Conservation (phyloP, 495 filamentous ascomycete species). For the Talaromyces liani region DNA sequence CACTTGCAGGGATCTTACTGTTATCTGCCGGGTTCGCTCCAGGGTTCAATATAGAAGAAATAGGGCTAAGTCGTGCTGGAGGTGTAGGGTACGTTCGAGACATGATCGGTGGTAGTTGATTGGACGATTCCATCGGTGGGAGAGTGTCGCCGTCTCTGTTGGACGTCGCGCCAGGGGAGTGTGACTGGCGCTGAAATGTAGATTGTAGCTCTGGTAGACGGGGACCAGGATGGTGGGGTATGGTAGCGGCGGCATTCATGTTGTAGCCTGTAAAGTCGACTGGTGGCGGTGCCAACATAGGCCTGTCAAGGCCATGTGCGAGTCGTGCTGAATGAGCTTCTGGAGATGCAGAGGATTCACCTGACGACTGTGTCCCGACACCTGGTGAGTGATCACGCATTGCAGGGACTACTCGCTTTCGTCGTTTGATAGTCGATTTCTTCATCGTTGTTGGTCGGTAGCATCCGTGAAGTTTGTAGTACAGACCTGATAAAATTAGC, state of each 20-base stretch:
- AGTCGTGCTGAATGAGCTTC: conserved; percentile 39
- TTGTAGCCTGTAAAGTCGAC: conserved; percentile 46
- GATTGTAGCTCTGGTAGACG: conserved; percentile 28
- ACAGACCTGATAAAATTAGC: conserved; percentile 56
- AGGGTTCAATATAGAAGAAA: conserved; percentile 70
- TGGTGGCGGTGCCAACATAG: conserved; percentile 29
- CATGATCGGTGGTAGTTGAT: conserved; percentile 41
- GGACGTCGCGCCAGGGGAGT: conserved; percentile 27
- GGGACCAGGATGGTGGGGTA: conserved; percentile 31
- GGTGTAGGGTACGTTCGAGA: conserved; percentile 32
- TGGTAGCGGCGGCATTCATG: conserved; percentile 22
- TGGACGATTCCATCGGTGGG: conserved; percentile 29
- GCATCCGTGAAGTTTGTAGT: conserved; percentile 91
- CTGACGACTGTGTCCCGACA: conserved; percentile 35
- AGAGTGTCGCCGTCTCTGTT: conserved; percentile 39
- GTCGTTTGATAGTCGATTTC: conserved; percentile 90
- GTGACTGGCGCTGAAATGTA: conserved; percentile 28
- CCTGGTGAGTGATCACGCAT: conserved; percentile 47
- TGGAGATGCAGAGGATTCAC: conserved; percentile 36
- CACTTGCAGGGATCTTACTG: conserved; percentile 28
- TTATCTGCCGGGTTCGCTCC: conserved; percentile 44
- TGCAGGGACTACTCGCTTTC: conserved; percentile 91
- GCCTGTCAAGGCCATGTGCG: conserved; percentile 49
- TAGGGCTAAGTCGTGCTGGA: conserved; percentile 59
- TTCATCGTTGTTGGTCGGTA: conserved; percentile 96